Conservation (phyloP, 805 yeast genomes). For the Pachysolen tannophilus region DNA sequence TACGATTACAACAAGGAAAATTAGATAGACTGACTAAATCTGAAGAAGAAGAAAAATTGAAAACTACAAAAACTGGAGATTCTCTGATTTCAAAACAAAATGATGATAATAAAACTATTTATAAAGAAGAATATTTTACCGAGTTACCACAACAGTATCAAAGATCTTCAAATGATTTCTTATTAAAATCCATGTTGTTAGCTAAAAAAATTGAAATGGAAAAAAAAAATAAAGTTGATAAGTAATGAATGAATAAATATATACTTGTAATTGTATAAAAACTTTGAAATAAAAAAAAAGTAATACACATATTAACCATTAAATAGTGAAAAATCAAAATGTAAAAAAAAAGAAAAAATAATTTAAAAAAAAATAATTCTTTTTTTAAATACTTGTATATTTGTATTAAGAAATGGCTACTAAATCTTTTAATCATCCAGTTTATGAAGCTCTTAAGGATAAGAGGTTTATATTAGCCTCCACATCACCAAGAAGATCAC, state of each 20-base stretch:
- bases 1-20: conserved; percentile 22
- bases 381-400: too few relatives aligned
- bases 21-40: conserved; percentile 7
- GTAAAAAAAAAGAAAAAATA: too few relatives aligned
- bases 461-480: conserved; percentile 62
- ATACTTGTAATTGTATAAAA: too few relatives aligned
- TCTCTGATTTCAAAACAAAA: not conserved
- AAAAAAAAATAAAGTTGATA: not conserved
- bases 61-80: not conserved
- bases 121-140: not conserved
- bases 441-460: conserved; percentile 17
- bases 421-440: conserved; percentile 23
- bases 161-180: conserved; percentile 2
- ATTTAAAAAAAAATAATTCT: too few relatives aligned
- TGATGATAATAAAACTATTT: conserved; percentile 1
- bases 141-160: conserved; percentile 1
- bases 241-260: not conserved
- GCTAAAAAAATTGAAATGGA: conserved; percentile 3
- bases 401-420: too few relatives aligned
- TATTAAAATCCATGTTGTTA: conserved; percentile 3
- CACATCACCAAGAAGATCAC: conserved; percentile 72
- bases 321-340: too few relatives aligned
- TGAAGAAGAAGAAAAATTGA: not conserved
- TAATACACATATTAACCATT: too few relatives aligned
- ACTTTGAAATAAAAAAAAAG: too few relatives aligned